These are phyloP conservation scores for Juncus inflexus DNA, from an alignment of 176 grass and related monocot genomes.

Conservation along the genomic window DNA sequence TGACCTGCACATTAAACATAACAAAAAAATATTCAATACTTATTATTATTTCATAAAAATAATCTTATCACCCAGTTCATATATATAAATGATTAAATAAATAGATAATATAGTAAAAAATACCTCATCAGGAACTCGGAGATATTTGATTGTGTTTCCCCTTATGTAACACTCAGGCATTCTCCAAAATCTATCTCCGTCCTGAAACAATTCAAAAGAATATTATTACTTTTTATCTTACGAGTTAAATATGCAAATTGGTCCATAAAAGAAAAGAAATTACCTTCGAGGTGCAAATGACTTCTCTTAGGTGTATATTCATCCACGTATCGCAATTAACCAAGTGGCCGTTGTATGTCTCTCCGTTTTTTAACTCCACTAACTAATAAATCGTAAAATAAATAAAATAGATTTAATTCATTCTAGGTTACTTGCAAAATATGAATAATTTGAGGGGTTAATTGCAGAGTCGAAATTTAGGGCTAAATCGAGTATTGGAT, in stretches of 20 bases:
- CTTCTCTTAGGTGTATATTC: slow-evolving; percentile 99
- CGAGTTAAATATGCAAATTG: background rate
- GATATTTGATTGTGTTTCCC: slow-evolving; percentile 98
- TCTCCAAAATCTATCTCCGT: slow-evolving; percentile 98
- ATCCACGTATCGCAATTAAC: slow-evolving; percentile 99
- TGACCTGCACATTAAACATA: slow-evolving; percentile 48
- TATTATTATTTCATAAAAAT: slow-evolving; percentile 7
- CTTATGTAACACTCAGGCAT: slow-evolving; percentile 99
- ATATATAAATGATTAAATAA: too few species aligned
- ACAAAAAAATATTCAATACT: slow-evolving; percentile 11
- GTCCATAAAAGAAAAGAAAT: background rate
- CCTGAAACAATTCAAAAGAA: slow-evolving; percentile 43
- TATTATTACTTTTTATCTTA: slow-evolving; percentile 4
- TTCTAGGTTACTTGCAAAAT: too few species aligned
- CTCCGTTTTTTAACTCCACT: slow-evolving; percentile 97
- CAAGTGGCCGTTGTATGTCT: slow-evolving; percentile 97
- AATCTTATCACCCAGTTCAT: background rate
- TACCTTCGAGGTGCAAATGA: slow-evolving; percentile 99
- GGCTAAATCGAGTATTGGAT: too few species aligned
- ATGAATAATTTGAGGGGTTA: too few species aligned
- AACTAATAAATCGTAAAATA: slow-evolving; percentile 35
- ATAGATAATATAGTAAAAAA: background rate
- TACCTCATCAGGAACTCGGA: slow-evolving; percentile 98
- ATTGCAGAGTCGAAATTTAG: too few species aligned
- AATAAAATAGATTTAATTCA: background rate